Evolutionary conservation across 2,329 filamentous ascomycete species (phyloP), one percentile per base, ranked within the genome.

Genomic region (Plectosphaerella sp.): DNA sequence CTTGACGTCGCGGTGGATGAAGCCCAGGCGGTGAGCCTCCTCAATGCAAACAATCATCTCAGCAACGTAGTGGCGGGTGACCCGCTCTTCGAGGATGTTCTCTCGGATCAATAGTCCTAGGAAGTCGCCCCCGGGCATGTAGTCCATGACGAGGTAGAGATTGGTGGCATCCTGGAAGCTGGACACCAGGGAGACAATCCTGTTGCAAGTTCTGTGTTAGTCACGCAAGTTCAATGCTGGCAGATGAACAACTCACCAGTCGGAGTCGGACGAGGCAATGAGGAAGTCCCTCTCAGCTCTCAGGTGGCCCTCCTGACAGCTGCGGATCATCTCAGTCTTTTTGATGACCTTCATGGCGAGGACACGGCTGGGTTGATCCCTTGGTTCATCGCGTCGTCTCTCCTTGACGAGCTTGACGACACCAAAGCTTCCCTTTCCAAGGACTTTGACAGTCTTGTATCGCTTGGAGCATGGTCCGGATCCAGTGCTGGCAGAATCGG

Each of bases 311-410:
- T 97, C 93, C 71, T 97, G 94, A 57, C 87, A 87, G 54, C 91
- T 94, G 12, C 86, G 84, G 51, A 97, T 78, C 92, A 97, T 97
- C 52, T 91, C 86, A 1, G 90, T 90, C 66, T 99, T 99, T 53
- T 88, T 85, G 59, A 97, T 97, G 33, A 96, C 89, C 66, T 97
- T 97, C 93, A 97, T 97, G 14, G 94, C 94, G 66, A 87, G 97
- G 28, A 22, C 42, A 5, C 18, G 41, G n/a, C n/a, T 20, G 2
- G 41, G 41, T 16, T 43, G 41, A 12, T 20, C 16, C 6, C n/a
- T 61, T 16, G 59, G 49, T 57, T 74, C 41, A 6, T 18, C 18
- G 10, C n/a, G n/a, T 43, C 18, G 41, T 20, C 41, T 43, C 87
- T 92, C 88, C 52, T 84, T 85, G 2, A 97, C 92, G 36, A 99